Percentiles rank a stretch among this genome's conserved stretches.
These are phyloP conservation scores for Microdochium bolleyi DNA, from an alignment of 2,329 filamentous ascomycete genomes.

Conservation along the genomic window DNA sequence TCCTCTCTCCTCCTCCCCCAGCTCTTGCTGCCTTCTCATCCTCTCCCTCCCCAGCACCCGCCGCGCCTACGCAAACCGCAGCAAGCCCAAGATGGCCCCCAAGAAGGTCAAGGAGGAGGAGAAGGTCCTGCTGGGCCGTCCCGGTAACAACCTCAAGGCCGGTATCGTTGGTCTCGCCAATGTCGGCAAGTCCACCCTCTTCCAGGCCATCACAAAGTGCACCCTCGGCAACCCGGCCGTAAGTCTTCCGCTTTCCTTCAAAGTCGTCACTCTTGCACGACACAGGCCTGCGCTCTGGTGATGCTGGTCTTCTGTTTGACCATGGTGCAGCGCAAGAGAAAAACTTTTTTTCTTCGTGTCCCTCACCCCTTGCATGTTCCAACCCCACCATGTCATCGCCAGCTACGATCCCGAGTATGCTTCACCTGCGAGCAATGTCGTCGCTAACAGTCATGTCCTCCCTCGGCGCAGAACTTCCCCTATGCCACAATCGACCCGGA, in stretches of 20 bases:
- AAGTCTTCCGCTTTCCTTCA: conserved; percentile 32
- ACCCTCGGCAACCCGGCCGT: conserved; percentile 93
- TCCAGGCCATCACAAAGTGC: conserved; percentile 99
- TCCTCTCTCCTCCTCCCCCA: conserved; percentile 37
- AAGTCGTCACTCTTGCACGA: background rate
- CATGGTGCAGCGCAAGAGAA: background rate
- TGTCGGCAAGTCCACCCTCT: conserved; percentile 98
- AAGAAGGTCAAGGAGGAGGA: conserved; percentile 90
- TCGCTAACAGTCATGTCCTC: conserved; percentile 15
- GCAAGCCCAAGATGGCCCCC: conserved; percentile 77
- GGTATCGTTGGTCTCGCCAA: conserved; percentile 99
- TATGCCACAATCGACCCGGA: conserved; percentile 99
- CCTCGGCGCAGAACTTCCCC: conserved; percentile 70
- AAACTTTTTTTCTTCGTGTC: background rate
- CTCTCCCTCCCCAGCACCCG: conserved; percentile 32
- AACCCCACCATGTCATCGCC: conserved; percentile 12
- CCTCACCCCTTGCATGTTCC: background rate
- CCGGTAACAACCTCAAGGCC: conserved; percentile 97
- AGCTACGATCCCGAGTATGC: conserved; percentile 12
- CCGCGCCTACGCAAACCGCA: conserved; percentile 49
- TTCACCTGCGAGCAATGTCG: conserved; percentile 11
- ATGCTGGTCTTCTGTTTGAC: background rate
- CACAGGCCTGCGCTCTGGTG: background rate
- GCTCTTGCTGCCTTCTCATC: conserved; percentile 8
- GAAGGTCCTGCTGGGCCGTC: conserved; percentile 92